Evolutionary conservation across 1,284 basidiomycete genomes (phyloP).

Genomic region (Polyporus tsugae): DNA sequence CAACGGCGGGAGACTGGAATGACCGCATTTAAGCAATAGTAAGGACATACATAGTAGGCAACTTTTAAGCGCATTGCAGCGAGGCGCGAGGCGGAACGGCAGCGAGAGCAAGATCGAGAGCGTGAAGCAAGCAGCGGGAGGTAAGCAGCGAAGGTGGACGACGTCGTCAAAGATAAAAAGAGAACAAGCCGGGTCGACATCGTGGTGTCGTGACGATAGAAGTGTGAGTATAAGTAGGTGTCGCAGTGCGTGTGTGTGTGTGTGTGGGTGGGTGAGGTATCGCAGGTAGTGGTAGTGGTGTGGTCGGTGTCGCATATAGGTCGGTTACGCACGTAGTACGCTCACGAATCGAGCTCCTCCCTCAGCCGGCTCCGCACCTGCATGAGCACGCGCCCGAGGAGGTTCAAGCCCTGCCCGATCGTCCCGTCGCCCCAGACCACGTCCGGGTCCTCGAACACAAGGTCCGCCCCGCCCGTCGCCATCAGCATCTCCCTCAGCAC

Average conservation of each 20-base stretch:
- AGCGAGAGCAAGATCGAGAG: conserved; percentile 10
- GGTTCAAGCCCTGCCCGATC: conserved; percentile 58
- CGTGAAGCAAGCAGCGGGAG: background rate
- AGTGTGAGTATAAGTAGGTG: background rate
- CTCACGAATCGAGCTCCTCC: conserved; percentile 39
- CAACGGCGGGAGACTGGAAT: background rate
- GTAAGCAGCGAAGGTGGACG: background rate
- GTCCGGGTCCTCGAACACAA: conserved; percentile 62
- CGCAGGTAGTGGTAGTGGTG: background rate
- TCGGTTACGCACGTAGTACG: too few relatives aligned
- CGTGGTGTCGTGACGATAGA: too few relatives aligned
- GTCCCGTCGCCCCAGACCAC: conserved; percentile 65
- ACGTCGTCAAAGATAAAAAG: too few relatives aligned
- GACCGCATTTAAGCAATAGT: background rate
- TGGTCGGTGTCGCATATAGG: too few relatives aligned
- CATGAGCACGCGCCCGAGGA: conserved; percentile 64
- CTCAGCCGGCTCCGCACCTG: conserved; percentile 57
- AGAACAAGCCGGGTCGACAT: background rate
- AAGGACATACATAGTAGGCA: background rate
- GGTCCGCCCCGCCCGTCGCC: conserved; percentile 52
- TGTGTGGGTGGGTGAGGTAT: background rate
- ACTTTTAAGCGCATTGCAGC: background rate
- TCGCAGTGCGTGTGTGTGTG: background rate
- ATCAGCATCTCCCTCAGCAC: conserved; percentile 55
- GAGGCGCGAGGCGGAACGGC: background rate